Percentiles rank a stretch among this genome's conserved stretches.
phyloP scores from a whole-genome alignment of 2,329 filamentous ascomycete species.

The Chaetomium sp. region DNA sequence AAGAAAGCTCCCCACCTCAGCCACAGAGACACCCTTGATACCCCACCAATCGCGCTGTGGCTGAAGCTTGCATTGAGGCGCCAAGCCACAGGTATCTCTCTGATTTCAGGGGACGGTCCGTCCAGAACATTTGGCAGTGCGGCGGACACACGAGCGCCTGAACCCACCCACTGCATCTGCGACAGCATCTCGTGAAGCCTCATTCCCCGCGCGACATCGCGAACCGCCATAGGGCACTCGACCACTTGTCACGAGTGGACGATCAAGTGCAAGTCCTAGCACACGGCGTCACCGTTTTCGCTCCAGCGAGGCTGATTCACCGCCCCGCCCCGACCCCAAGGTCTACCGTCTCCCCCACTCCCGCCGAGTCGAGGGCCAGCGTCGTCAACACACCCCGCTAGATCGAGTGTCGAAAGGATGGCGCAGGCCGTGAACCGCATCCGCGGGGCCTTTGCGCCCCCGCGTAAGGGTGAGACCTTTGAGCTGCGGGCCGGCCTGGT shows the following conservation, averaged over 20 bases:
- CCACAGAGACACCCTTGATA: neutral
- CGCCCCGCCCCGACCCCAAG: slow-evolving; percentile 3
- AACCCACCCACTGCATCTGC: slow-evolving; percentile 5
- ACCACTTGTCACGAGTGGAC: neutral
- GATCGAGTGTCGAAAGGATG: slow-evolving; percentile 17
- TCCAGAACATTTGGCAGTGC: slow-evolving; percentile 4
- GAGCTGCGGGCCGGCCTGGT: slow-evolving; percentile 92
- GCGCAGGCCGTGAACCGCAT: slow-evolving; percentile 84
- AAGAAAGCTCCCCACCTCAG: neutral
- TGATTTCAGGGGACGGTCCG: slow-evolving; percentile 1
- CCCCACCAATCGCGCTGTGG: slow-evolving; percentile 13
- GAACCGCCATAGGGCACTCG: neutral
- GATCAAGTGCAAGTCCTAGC: neutral
- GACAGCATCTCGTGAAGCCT: slow-evolving; percentile 3
- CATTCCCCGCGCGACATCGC: slow-evolving; percentile 2
- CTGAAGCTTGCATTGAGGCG: slow-evolving; percentile 8
- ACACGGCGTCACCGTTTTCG: slow-evolving; percentile 1
- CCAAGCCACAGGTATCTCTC: slow-evolving; percentile 13
- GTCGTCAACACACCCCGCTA: neutral
- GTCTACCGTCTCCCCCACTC: neutral
- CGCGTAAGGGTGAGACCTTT: slow-evolving; percentile 95
- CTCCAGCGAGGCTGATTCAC: slow-evolving; percentile 8
- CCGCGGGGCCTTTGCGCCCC: slow-evolving; percentile 84
- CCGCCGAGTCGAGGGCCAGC: neutral
- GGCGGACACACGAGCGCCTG: neutral